phyloP scores from a whole-genome alignment of 2,329 filamentous ascomycete species.

The Colletotrichum shisoi region DNA sequence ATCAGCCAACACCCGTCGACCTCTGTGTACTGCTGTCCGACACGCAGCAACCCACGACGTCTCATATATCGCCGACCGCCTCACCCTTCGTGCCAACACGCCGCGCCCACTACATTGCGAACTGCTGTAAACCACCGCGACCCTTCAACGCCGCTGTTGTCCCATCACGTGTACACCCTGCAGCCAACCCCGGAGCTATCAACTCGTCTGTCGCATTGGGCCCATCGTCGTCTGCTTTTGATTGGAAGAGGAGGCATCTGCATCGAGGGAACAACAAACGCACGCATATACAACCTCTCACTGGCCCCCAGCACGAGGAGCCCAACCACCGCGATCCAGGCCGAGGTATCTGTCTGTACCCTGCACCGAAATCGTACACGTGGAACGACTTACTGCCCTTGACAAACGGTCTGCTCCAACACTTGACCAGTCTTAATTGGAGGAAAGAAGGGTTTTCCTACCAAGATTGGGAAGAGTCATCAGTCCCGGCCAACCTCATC shows the following conservation, averaged over 20 bases:
- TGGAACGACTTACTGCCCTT: conserved; percentile 38
- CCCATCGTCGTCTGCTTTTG: conserved; percentile 13
- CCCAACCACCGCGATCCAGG: conserved; percentile 36
- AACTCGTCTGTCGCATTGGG: conserved; percentile 31
- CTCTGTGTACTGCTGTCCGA: conserved; percentile 18
- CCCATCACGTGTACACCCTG: conserved; percentile 34
- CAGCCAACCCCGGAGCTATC: conserved; percentile 27
- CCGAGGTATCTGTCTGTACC: conserved; percentile 17
- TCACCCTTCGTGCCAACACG: neutral
- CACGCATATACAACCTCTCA: conserved; percentile 37
- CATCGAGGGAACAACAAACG: conserved; percentile 36
- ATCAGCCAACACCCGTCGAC: conserved; percentile 14
- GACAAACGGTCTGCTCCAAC: conserved; percentile 21
- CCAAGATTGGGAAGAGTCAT: neutral
- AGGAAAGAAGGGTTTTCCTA: conserved; percentile 2
- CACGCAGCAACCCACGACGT: conserved; percentile 16
- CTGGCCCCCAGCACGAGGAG: conserved; percentile 26
- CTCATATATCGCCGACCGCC: conserved; percentile 37
- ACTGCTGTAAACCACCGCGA: conserved; percentile 7
- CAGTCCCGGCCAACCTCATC: conserved; percentile 22
- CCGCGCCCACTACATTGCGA: conserved; percentile 16
- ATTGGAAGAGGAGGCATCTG: conserved; percentile 38
- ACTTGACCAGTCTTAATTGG: conserved; percentile 18
- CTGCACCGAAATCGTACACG: conserved; percentile 33
- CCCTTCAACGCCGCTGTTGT: conserved; percentile 25